A percentile compares a stretch with the other conserved stretches of the same genome.
These are phyloP conservation scores for Thielaviopsis ethacetica DNA, from an alignment of 2,329 filamentous ascomycete genomes.

Conservation along the genomic window DNA sequence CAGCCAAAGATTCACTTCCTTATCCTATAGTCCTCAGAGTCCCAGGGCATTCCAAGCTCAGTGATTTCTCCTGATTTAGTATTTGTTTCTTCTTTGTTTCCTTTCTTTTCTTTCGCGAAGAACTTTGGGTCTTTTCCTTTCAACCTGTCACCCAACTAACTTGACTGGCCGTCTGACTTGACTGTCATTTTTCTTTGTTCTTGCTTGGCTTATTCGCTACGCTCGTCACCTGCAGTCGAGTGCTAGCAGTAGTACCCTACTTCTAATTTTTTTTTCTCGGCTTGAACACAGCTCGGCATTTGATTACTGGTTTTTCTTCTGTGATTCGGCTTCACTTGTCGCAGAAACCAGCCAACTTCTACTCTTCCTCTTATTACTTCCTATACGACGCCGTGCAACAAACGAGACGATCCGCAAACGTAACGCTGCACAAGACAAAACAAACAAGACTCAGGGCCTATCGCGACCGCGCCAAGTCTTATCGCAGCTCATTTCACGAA, in stretches of 20 bases:
- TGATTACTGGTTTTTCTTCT: no score
- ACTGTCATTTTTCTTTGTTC: neutral
- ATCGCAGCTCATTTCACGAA: neutral
- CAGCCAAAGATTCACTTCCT: neutral
- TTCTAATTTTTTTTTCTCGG: neutral
- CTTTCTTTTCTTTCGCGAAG: neutral
- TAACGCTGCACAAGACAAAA: neutral
- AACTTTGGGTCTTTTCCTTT: neutral
- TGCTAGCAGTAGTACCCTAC: neutral
- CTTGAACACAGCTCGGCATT: neutral
- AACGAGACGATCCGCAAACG: neutral
- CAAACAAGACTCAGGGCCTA: neutral
- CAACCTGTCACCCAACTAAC: no score
- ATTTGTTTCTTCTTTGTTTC: neutral
- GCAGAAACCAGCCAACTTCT: neutral
- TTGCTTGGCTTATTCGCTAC: neutral
- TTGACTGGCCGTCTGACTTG: no score
- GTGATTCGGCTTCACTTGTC: neutral
- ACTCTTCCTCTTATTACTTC: neutral
- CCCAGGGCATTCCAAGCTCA: neutral
- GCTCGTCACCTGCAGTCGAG: neutral
- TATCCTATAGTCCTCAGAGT: neutral
- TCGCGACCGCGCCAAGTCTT: constrained; percentile 1
- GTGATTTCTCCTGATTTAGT: neutral
- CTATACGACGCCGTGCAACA: neutral